Base-by-base conservation (phyloP, 768 basidiomycete genomes). In the Tephrocybe rancida region DNA sequence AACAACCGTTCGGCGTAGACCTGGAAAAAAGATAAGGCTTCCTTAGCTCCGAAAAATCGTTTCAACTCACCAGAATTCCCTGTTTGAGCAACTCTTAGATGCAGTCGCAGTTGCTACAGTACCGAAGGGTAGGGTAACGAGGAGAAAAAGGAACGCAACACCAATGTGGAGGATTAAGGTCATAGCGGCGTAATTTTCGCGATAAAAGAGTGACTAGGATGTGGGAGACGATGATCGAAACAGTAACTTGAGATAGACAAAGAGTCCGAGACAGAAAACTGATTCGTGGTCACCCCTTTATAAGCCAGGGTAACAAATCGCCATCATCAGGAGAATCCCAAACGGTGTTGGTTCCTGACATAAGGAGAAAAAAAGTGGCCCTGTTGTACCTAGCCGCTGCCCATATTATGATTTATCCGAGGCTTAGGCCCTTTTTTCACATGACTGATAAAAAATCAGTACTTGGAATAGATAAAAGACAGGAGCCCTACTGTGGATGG, bases 1-100 rank as follows among this genome's bases (percentile, higher is more conserved):
- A 83, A 62, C 72, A 77, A n/a, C 60, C 60, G 47, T 67, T 67
- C 7, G 44, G 59, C 18, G 44, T 25, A 54, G 63, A 73, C 68
- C 74, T 75, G 71, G 63, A 68, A 72, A 25, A 55, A 59, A n/a
- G 13, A 2, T n/a, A 19, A 27, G 30, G 13, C 41, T 24, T 38
- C 26, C 9, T 29, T 55, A 52, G 32, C 44, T 25, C 44, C 25
- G 9, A 27, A 29, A 50, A 53, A 5, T 19, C 7, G 18, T 25
- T 30, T n/a, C 7, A 30, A 56, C 70, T 54, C 41, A 70, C 73
- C 67, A 73, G 59, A 73, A 75, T 54, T 73, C 64, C 19, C 58
- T 64, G 46, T 54, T 57, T 5, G 46, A 57, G 55, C 70, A 76
- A 35, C 44, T 64, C 13, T 65, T 59, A 27, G 57, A 48, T 37